Evolutionary conservation across 306 rosid species (phyloP).

Genomic region (Cicer cuneatum): DNA sequence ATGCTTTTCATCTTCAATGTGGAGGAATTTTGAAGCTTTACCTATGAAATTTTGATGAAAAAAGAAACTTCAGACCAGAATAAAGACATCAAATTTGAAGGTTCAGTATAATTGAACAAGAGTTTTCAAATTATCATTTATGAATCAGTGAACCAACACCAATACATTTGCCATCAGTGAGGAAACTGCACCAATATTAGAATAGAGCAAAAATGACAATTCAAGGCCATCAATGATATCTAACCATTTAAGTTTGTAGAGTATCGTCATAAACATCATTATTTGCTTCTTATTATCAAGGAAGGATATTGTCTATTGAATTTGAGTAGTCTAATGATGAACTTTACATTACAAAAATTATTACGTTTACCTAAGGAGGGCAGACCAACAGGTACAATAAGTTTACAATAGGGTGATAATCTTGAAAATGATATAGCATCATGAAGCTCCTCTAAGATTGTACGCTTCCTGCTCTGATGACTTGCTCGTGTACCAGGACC

Average conservation of each 20-base stretch:
- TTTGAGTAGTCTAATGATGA: conserved; percentile 28
- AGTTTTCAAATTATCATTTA: conserved; percentile 29
- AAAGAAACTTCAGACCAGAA: conserved; percentile 29
- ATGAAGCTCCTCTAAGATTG: conserved; percentile 70
- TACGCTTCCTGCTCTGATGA: conserved; percentile 63
- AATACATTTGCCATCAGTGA: conserved; percentile 5
- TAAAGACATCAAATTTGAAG: conserved; percentile 24
- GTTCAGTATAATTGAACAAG: conserved; percentile 29
- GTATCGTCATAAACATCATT: conserved; percentile 33
- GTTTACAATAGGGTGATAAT: conserved; percentile 74
- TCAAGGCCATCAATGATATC: conserved; percentile 19
- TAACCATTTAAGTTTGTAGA: conserved; percentile 10
- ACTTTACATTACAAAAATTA: conserved; percentile 37
- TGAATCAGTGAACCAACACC: conserved; percentile 37
- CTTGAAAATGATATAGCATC: conserved; percentile 85
- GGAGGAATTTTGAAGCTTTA: conserved; percentile 67
- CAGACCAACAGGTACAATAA: conserved; percentile 80
- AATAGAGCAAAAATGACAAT: conserved; percentile 12
- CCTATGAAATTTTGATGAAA: conserved; percentile 57
- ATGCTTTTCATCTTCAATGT: conserved; percentile 65
- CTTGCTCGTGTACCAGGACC: conserved; percentile 54
- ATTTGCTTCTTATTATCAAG: conserved; percentile 28
- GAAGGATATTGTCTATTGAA: conserved; percentile 29
- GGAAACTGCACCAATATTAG: conserved; percentile 16
- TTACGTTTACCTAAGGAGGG: conserved; percentile 76